Conservation (phyloP, 345 rosid species). For the Populus euphratica region DNA sequence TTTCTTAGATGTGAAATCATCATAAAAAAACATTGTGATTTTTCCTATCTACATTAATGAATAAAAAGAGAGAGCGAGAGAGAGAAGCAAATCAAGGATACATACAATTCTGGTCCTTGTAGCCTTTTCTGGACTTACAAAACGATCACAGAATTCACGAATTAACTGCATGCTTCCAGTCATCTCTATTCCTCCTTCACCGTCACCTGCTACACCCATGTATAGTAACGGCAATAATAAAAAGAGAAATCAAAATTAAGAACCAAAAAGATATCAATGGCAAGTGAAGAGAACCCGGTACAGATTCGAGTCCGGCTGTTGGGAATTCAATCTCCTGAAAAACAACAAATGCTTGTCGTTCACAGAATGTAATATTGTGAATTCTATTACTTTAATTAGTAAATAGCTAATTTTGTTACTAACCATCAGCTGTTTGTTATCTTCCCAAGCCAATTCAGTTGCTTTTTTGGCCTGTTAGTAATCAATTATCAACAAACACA, state of each 20-base stretch:
- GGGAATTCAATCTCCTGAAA: conserved; percentile 95
- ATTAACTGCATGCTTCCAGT: conserved; percentile 82
- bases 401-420: neutral
- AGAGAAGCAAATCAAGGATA: neutral
- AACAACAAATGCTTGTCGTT: conserved; percentile 16
- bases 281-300: conserved; percentile 54
- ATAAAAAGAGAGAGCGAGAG: neutral
- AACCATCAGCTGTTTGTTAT: conserved; percentile 72
- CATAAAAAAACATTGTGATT: too few relatives aligned
- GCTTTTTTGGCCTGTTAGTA: conserved; percentile 64
- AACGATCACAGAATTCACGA: conserved; percentile 73
- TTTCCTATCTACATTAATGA: neutral
- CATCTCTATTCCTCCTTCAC: conserved; percentile 96
- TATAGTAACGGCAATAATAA: neutral
- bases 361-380: conserved; percentile 14
- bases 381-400: conserved; percentile 2
- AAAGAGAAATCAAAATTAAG: neutral
- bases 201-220: conserved; percentile 54
- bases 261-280: neutral
- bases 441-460: conserved; percentile 59
- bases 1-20: too few relatives aligned
- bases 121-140: conserved; percentile 57
- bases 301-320: conserved; percentile 86
- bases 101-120: conserved; percentile 74
- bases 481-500: neutral